A percentile compares a stretch with the other conserved stretches of the same genome.
These are phyloP conservation scores for Aspergillus aculeatinus DNA, from an alignment of 2,329 filamentous ascomycete genomes.

Conservation along the genomic window DNA sequence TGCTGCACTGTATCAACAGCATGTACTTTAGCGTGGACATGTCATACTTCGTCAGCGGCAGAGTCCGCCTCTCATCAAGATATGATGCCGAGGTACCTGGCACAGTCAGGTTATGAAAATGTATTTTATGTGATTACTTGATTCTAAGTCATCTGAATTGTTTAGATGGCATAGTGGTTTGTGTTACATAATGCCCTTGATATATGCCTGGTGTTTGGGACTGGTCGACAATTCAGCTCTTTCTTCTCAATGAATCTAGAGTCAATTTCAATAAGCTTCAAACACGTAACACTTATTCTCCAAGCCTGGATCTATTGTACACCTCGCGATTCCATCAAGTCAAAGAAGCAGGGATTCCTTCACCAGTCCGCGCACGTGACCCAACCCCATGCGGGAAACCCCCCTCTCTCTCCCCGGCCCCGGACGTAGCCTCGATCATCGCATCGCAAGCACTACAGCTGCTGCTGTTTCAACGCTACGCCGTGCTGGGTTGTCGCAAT, in stretches of 20 bases:
- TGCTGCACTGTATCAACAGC: conserved; percentile 1
- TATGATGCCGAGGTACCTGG: neutral
- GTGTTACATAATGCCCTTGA: too few species aligned
- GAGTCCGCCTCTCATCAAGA: neutral
- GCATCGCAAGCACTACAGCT: neutral
- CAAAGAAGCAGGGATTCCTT: neutral
- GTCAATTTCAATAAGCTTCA: neutral
- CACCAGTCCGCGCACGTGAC: conserved; percentile 14
- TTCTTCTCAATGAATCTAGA: too few species aligned
- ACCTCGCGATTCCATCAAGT: neutral
- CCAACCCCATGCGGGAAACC: neutral
- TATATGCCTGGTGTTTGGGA: too few species aligned
- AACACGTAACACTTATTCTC: neutral
- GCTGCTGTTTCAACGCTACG: neutral
- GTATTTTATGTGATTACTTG: too few species aligned
- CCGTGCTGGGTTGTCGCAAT: neutral
- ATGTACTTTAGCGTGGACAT: conserved; percentile 7
- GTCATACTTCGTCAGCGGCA: neutral
- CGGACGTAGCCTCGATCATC: conserved; percentile 9
- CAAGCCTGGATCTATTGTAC: neutral
- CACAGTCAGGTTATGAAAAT: neutral
- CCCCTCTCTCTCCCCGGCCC: conserved; percentile 1
- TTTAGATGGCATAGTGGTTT: too few species aligned
- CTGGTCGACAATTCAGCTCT: too few species aligned
- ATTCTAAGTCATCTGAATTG: too few species aligned